Evolutionary conservation across 306 rosid genomes (phyloP).

Genomic region (Citrullus amarus): DNA sequence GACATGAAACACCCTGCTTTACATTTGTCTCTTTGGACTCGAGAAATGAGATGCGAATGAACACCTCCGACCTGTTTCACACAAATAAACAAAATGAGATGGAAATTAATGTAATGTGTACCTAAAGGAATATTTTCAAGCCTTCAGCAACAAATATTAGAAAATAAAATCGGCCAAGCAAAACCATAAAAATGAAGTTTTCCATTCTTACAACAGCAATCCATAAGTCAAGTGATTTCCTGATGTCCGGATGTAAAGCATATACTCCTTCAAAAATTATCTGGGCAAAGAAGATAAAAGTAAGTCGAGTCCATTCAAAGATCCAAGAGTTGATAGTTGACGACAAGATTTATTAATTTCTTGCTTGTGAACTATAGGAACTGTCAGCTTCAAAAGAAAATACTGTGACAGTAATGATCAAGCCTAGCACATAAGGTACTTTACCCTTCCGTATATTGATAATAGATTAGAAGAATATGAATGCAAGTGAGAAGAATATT

Average conservation of each 20-base stretch:
- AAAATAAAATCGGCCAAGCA: background rate
- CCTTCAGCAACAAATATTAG: background rate
- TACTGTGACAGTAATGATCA: background rate
- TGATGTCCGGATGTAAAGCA: constrained; percentile 94
- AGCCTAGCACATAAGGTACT: background rate
- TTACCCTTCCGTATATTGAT: too few relatives aligned
- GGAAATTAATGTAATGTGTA: background rate
- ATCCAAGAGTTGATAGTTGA: background rate
- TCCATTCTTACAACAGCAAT: constrained; percentile 20
- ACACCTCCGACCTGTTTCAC: constrained; percentile 91
- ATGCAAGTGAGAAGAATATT: too few relatives aligned
- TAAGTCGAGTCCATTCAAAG: constrained; percentile 6
- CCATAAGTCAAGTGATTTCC: constrained; percentile 92
- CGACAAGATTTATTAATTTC: background rate
- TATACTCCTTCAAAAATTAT: constrained; percentile 94
- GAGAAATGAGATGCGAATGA: constrained; percentile 95
- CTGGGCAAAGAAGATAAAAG: constrained; percentile 35
- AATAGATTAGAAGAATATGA: too few relatives aligned
- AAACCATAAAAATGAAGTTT: background rate
- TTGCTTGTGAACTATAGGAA: background rate
- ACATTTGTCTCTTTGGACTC: constrained; percentile 98
- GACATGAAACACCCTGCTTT: constrained; percentile 82
- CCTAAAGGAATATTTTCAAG: constrained; percentile 5
- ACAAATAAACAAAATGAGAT: background rate
- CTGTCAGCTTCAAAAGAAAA: background rate